Base-by-base conservation (phyloP, 2,329 filamentous ascomycete species). In the Tolypocladium album region DNA sequence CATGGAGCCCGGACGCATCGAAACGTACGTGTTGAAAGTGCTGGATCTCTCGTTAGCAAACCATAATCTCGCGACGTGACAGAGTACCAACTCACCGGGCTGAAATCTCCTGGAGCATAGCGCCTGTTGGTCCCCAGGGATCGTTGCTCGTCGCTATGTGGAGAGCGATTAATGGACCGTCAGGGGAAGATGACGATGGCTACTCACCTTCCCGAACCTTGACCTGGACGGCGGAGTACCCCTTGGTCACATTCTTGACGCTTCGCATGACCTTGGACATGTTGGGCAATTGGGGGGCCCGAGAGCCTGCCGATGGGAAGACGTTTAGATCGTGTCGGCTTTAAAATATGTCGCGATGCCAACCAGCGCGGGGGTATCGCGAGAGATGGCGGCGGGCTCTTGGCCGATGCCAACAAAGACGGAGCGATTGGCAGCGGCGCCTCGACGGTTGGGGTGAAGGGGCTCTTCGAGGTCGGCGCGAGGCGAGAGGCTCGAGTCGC, bases 241-340 rank as follows among this genome's bases (percentile, higher is more conserved):
- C 94, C 80, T 97, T 99, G 75, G 94, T 97, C 76, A 99, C 93
- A 82, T 97, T 99, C 81, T 97, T 97, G 71, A 97, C 92, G 74
- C 90, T 96, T 77, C 94, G 86, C 73, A 97, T 91, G 74, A 97
- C 92, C 79, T 95, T 95, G 62, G 93, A 97, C 94, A 99, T 99
- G 72, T 57, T 73, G 74, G 72, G 69, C 71, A 67, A 68, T 60
- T 63, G 60, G 27, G 55, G 52, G 55, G 59, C 56, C 55, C 55
- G 59, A 47, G 39, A 53, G 47, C 59, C 55, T 36, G 31, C 36
- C 47, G 50, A 34, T 38, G 4, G 12, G 50, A 12, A 38, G 7
- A 38, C 4, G 20, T 15, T 6, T 38, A 55, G 50, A 31, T 55
- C 9, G 20, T 38, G 20, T 22, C n/a, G 50, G 50, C 11, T n/a